These are phyloP conservation scores for Emergomyces africanus DNA, from an alignment of 2,329 filamentous ascomycete genomes.

Conservation along the genomic window DNA sequence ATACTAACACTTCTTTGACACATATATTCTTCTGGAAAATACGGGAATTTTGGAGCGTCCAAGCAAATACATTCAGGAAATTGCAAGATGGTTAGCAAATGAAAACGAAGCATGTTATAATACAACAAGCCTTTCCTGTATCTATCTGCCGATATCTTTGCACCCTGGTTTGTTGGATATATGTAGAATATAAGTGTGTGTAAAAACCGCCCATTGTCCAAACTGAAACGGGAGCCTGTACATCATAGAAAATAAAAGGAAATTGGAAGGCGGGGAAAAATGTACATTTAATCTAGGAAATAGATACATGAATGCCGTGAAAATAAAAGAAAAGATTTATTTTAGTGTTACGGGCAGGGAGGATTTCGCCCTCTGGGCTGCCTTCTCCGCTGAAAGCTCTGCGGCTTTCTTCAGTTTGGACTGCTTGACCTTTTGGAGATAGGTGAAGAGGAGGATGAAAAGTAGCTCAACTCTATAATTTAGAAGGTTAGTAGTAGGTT, in stretches of 20 bases:
- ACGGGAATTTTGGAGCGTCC: neutral
- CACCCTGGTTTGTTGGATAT: neutral
- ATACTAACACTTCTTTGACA: neutral
- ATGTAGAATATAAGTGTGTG: neutral
- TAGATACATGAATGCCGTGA: neutral
- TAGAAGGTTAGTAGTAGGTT: constrained; percentile 6
- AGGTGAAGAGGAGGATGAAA: constrained; percentile 77
- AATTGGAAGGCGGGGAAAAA: constrained; percentile 1
- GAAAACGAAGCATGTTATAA: neutral
- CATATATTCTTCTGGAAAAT: neutral
- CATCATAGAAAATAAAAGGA: neutral
- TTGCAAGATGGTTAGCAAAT: neutral
- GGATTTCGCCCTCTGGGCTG: constrained; percentile 48
- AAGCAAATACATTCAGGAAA: neutral
- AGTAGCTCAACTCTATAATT: constrained; percentile 62
- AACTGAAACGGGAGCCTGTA: neutral
- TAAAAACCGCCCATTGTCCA: constrained; percentile 10
- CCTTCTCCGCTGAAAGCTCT: constrained; percentile 49
- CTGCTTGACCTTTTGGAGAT: constrained; percentile 57
- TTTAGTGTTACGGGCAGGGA: constrained; percentile 36
- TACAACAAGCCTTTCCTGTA: neutral
- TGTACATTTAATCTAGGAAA: constrained; percentile 4
- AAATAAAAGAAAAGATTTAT: constrained; percentile 16
- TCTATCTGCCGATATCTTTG: neutral
- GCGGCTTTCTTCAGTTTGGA: constrained; percentile 54